These are phyloP conservation scores for Calonectria fujianensis DNA, from an alignment of 2,329 filamentous ascomycete genomes.

Conservation along the genomic window DNA sequence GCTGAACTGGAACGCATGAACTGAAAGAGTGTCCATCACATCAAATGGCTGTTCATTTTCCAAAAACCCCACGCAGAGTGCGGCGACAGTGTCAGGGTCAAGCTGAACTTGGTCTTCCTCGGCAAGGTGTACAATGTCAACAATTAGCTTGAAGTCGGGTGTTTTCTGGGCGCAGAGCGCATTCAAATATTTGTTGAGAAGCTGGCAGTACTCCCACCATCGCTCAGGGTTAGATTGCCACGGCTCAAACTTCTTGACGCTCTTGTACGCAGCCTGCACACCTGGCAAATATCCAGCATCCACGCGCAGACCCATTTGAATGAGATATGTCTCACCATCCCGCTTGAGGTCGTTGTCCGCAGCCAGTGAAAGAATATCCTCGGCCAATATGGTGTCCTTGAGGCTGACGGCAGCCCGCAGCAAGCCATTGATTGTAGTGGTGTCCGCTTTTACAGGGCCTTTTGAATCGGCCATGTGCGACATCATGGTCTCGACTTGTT, in stretches of 20 bases:
- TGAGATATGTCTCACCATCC: slow-evolving; percentile 81
- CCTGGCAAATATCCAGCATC: slow-evolving; percentile 82
- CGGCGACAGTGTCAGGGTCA: slow-evolving; percentile 83
- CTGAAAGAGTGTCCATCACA: slow-evolving; percentile 87
- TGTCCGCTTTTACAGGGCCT: slow-evolving; percentile 74
- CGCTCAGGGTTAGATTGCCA: slow-evolving; percentile 66
- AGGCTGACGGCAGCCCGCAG: slow-evolving; percentile 83
- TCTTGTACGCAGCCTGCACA: slow-evolving; percentile 79
- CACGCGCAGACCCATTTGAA: slow-evolving; percentile 87
- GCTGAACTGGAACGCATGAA: slow-evolving; percentile 82
- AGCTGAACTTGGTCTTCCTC: slow-evolving; percentile 82
- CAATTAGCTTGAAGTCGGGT: slow-evolving; percentile 81
- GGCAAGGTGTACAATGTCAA: slow-evolving; percentile 82
- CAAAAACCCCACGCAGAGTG: slow-evolving; percentile 84
- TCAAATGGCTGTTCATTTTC: slow-evolving; percentile 85
- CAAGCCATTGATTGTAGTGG: slow-evolving; percentile 84
- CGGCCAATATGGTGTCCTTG: slow-evolving; percentile 81
- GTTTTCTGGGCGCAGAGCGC: slow-evolving; percentile 77
- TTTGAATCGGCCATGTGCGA: slow-evolving; percentile 82
- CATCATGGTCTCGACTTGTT: slow-evolving; percentile 70
- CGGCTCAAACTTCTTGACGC: slow-evolving; percentile 57
- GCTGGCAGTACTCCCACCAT: slow-evolving; percentile 72
- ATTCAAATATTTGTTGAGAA: slow-evolving; percentile 83
- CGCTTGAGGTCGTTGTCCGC: slow-evolving; percentile 78
- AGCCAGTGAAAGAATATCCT: slow-evolving; percentile 82